Evolutionary conservation across 2,329 filamentous ascomycete species (phyloP), one percentile per base, ranked within the genome.

Genomic region (Sporothrix variecibatus): DNA sequence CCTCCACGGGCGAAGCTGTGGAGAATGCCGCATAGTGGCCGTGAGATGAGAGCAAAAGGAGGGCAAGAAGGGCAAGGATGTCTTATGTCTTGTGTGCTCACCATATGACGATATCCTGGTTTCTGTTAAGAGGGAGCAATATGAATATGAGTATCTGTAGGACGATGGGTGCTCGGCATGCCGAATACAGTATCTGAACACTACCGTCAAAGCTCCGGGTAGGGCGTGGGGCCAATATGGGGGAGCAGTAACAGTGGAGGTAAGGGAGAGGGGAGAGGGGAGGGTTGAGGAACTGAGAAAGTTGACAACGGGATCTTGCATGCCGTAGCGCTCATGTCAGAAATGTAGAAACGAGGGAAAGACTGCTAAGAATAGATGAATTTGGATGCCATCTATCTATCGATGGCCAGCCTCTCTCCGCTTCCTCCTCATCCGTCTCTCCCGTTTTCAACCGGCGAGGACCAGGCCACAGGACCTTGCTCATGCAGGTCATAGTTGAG

Each of bases 401-500:
- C n/a, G n/a, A n/a, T 60, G 5, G n/a, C 11, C 56, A 7, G 53
- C 12, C 56, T 17, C 56, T 34, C 20, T 49, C 12, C 9, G 3
- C 28, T 60, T 20, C 28, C 15, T 60, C 15, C 51, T 60, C 26
- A 12, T 49, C 1, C 46, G 38, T 56, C 23, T n/a, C n/a, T n/a
- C 17, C 56, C 56, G 15, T 62, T 20, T 38, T 38, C 31, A 62
- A 62, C 58, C 58, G 58, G 58, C 58, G 60, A 64, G 34, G 60
- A 43, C 60, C 60, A 40, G 34, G 20, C 64, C 23, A 67, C 34
- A 31, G 60, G 64, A 46, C 23, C 38, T 23, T 23, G 49, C 9
- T 20, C 15, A 49, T 67, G 64, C 64, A 67, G 49, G 38, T 67
- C 64, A 67, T 67, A 67, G 64, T n/a, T 11, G 40, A 49, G 23